Percentiles rank a stretch among this genome's conserved stretches.
Conservation (phyloP, 1,284 basidiomycete genomes). For the Naganishia sp. region DNA sequence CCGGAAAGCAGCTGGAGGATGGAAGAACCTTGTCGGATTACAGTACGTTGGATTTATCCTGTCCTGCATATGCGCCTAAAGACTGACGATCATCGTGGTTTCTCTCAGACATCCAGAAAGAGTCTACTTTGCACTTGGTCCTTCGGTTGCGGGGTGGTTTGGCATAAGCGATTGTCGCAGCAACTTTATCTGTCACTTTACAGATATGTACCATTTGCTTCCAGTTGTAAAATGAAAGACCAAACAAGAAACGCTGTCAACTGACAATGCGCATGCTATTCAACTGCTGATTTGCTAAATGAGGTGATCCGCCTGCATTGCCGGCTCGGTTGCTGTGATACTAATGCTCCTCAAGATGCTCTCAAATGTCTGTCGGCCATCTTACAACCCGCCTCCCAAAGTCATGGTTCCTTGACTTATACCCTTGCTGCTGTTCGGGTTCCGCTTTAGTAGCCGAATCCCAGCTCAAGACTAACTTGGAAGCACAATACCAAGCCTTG, state of each 20-base stretch:
- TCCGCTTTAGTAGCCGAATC: too few species aligned
- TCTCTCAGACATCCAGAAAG: slow-evolving; percentile 76
- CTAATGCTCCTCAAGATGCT: too few species aligned
- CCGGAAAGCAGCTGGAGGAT: slow-evolving; percentile 96
- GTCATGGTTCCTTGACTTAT: too few species aligned
- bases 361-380: too few species aligned
- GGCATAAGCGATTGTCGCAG: background rate
- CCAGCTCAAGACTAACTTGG: too few species aligned
- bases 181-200: background rate
- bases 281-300: too few species aligned
- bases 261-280: background rate
- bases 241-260: background rate
- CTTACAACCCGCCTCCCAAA: too few species aligned
- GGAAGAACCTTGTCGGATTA: slow-evolving; percentile 87
- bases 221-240: slow-evolving; percentile 13
- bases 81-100: background rate
- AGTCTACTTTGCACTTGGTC: slow-evolving; percentile 93
- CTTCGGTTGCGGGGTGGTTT: slow-evolving; percentile 74
- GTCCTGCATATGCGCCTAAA: background rate
- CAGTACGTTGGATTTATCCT: slow-evolving; percentile 52
- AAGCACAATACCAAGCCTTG: too few species aligned
- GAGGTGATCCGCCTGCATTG: too few species aligned
- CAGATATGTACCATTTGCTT: slow-evolving; percentile 1
- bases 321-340: too few species aligned
- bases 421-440: too few species aligned